These are phyloP conservation scores for Lycium barbarum DNA, from an alignment of 257 asterid genomes.

Conservation along the genomic window DNA sequence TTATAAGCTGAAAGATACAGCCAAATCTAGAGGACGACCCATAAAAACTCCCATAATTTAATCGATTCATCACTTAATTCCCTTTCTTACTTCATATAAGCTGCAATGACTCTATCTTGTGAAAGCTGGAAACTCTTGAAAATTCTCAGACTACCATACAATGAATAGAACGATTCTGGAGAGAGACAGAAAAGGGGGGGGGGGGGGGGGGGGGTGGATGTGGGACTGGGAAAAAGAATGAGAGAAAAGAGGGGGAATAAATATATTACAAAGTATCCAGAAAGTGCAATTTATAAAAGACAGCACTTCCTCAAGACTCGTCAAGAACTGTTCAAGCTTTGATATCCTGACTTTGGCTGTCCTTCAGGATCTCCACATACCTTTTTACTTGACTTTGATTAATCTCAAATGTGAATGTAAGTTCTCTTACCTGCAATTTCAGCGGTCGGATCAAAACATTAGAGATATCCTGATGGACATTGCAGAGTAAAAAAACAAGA, in stretches of 20 bases:
- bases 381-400: constrained; percentile 45
- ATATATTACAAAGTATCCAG: not conserved
- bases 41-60: not conserved
- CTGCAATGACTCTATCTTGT: not conserved
- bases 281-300: constrained; percentile 25
- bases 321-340: constrained; percentile 16
- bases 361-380: constrained; percentile 32
- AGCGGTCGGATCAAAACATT: not conserved
- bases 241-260: not conserved
- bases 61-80: not conserved
- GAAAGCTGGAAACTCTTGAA: not conserved
- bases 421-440: constrained; percentile 60
- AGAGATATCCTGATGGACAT: not conserved
- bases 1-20: not conserved
- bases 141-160: not conserved
- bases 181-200: not conserved
- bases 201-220: no score
- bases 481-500: not conserved
- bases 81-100: not conserved
- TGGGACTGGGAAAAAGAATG: not conserved
- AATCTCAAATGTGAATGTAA: constrained; percentile 59
- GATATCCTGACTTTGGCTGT: constrained; percentile 35
- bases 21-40: not conserved
- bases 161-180: not conserved
- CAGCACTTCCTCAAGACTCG: not conserved